phyloP scores from a whole-genome alignment of 257 asterid genomes.

The Nicotiana attenuata region DNA sequence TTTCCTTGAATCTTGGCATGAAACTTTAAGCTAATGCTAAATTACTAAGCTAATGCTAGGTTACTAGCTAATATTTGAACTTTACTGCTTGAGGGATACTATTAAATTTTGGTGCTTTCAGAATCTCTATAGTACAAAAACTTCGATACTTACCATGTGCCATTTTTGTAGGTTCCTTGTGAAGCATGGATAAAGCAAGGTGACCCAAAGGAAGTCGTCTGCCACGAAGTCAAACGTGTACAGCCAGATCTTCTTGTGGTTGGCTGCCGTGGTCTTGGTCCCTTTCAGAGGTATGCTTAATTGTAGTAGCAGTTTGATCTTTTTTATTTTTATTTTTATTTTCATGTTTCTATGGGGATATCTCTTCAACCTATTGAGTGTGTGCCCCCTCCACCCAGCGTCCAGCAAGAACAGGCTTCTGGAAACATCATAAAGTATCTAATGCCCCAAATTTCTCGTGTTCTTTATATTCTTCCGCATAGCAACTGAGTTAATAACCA shows the following conservation, averaged over 20 bases:
- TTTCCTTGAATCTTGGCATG: background rate
- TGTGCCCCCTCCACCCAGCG: background rate
- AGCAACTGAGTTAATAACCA: background rate
- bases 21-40: background rate
- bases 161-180: slow-evolving; percentile 57
- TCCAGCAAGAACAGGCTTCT: slow-evolving; percentile 6
- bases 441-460: background rate
- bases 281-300: slow-evolving; percentile 67
- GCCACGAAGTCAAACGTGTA: slow-evolving; percentile 60
- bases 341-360: background rate
- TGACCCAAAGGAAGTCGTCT: slow-evolving; percentile 73
- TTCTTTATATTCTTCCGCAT: background rate
- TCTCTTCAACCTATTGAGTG: background rate
- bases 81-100: background rate
- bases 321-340: background rate
- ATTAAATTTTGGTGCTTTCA: background rate
- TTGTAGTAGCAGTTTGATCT: background rate
- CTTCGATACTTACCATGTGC: background rate
- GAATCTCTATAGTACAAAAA: background rate
- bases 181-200: slow-evolving; percentile 85
- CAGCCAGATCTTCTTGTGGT: slow-evolving; percentile 78
- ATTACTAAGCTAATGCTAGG: too few species aligned
- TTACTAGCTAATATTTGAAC: slow-evolving; percentile 2
- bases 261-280: slow-evolving; percentile 90
- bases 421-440: background rate